These are phyloP conservation scores for Myriosclerotinia curreyana DNA, from an alignment of 2,329 filamentous ascomycete genomes.

Conservation along the genomic window DNA sequence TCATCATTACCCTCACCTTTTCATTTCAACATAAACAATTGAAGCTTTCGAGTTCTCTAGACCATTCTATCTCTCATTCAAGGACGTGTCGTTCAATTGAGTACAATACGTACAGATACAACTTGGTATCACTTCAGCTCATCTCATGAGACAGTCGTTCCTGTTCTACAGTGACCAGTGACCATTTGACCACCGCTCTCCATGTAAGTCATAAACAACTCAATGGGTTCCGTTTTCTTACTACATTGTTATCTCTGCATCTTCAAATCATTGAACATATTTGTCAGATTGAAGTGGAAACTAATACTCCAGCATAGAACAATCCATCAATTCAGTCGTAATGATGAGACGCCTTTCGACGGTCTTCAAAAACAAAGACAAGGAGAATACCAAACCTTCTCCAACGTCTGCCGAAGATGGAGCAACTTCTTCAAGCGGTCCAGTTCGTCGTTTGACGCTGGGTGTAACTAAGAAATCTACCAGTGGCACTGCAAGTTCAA, in stretches of 20 bases:
- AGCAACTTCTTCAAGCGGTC: constrained; percentile 1
- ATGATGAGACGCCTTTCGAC: constrained; percentile 23
- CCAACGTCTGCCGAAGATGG: constrained; percentile 7
- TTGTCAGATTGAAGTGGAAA: neutral
- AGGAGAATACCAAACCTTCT: constrained; percentile 10
- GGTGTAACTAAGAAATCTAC: constrained; percentile 14
- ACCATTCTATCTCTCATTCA: neutral
- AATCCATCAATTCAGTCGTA: neutral
- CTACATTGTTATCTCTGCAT: neutral
- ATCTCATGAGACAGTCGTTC: neutral
- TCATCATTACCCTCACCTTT: neutral
- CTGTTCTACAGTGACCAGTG: neutral
- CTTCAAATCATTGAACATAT: neutral
- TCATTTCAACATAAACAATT: neutral
- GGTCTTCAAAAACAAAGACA: constrained; percentile 25
- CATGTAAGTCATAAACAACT: neutral
- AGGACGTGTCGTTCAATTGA: neutral
- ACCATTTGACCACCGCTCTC: neutral
- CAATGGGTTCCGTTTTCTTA: neutral
- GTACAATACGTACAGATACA: constrained; percentile 3
- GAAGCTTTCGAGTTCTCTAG: neutral
- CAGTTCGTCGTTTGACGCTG: constrained; percentile 11
- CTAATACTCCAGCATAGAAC: neutral
- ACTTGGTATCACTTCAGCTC: neutral
- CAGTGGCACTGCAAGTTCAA: constrained; percentile 2